Base-by-base conservation (phyloP, 208 protist species). In the Wallacemonas rigidus region DNA sequence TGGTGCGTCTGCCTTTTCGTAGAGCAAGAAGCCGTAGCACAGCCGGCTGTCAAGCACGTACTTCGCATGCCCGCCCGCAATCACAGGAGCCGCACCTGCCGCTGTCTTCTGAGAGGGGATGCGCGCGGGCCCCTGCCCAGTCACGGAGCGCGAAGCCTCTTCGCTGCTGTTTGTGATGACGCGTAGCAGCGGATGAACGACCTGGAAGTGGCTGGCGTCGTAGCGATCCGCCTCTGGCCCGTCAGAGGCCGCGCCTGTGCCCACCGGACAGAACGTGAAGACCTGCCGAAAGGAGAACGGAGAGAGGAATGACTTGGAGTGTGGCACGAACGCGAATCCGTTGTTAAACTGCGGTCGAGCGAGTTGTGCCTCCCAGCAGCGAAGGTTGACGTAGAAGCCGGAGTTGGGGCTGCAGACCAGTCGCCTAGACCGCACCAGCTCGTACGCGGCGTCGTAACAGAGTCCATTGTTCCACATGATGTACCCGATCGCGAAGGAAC, bases 381-480 rank as follows among this genome's bases (percentile, higher is more conserved):
- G 79, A 61, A 97, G 70, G 71, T 92, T 96, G 61, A 90, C 88
- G 68, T 93, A 88, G 76, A 98, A 98, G 41, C 96, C 96, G 0
- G 88, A 67, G 69, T 98, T 98, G 2, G 96, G 96, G 57, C 84
- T 95, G 72, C 88, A 91, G 48, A 98, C 83, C 26, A 62, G 78
- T 5, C 96, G 82, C 40, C 77, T 75, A 17, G 70, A 69, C 2
- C 90, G 91, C 40, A 96, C 93, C 45, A 88, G 75, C 53, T 92
- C 82, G 77, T 93, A 96, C 9, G 90, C 91, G 26, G 76, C 63
- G 48, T 97, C 87, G 80, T 95, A 97, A 82, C 81, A 94, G 50
- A 92, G 50, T 0, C 85, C 86, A 14, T 86, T 38, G 63, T 87
- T 75, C 92, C 91, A 97, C 94, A 98, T 98, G 11, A 98, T 63